These are phyloP conservation scores for Alternaria metachromatica DNA, from an alignment of 2,329 filamentous ascomycete species.

Conservation along the genomic window DNA sequence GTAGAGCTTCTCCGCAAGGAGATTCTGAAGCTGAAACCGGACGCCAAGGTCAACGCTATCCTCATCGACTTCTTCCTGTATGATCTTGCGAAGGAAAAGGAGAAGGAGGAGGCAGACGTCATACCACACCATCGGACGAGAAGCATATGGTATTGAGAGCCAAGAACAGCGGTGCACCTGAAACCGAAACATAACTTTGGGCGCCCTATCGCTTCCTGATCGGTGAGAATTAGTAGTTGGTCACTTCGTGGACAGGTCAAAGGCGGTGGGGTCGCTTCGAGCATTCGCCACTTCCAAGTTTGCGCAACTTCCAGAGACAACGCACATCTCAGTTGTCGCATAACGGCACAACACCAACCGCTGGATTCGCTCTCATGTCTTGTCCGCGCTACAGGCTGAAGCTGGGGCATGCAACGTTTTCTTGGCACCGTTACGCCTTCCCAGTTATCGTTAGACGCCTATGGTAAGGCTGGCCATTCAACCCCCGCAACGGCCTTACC, in stretches of 20 bases:
- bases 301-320: not conserved
- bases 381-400: not conserved
- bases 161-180: not conserved
- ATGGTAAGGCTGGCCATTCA: conserved; percentile 9
- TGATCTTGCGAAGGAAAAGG: conserved; percentile 87
- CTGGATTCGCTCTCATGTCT: not conserved
- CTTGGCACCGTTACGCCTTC: not conserved
- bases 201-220: not conserved
- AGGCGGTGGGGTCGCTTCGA: not conserved
- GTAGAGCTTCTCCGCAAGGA: conserved; percentile 86
- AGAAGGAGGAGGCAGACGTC: conserved; percentile 54
- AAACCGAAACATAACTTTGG: not conserved
- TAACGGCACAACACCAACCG: not conserved
- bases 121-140: conserved; percentile 88
- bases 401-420: not conserved
- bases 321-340: not conserved
- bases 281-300: conserved; percentile 6
- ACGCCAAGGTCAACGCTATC: conserved; percentile 78
- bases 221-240: not conserved
- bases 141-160: conserved; percentile 89
- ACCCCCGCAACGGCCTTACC: not conserved
- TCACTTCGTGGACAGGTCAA: not conserved
- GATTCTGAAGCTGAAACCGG: conserved; percentile 76
- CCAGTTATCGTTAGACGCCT: not conserved
- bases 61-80: conserved; percentile 98